A percentile compares a stretch with the other conserved stretches of the same genome.
These are phyloP conservation scores for Ganoderma sinense DNA, from an alignment of 1,284 basidiomycete genomes.

Conservation along the genomic window DNA sequence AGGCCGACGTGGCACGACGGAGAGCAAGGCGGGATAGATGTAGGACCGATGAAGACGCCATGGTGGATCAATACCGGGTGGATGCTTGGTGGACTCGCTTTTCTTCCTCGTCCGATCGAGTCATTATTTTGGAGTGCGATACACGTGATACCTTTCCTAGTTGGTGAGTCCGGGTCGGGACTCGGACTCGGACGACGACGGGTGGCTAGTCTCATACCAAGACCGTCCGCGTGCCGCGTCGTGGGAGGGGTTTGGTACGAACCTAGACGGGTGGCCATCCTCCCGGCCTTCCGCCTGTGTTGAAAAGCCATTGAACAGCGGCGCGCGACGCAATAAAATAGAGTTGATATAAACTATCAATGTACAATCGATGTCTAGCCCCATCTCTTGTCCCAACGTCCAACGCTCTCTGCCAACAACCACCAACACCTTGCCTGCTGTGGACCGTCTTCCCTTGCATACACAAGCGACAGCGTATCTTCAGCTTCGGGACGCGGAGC, in stretches of 20 bases:
- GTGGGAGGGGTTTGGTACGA: no score
- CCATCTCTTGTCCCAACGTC: slow-evolving; percentile 39
- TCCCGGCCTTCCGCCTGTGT: no score
- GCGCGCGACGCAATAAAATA: no score
- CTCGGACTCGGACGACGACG: no score
- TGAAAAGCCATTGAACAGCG: no score
- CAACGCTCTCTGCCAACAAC: slow-evolving; percentile 38
- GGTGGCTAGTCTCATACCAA: no score
- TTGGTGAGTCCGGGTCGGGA: background rate
- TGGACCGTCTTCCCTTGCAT: slow-evolving; percentile 16
- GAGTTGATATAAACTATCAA: no score
- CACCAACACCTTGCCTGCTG: slow-evolving; percentile 18
- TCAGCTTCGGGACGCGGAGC: slow-evolving; percentile 33
- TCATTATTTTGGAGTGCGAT: slow-evolving; percentile 1
- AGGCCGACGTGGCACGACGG: background rate
- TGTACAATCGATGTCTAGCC: slow-evolving; percentile 24
- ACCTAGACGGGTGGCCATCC: background rate
- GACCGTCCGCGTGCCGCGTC: no score
- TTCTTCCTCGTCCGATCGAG: slow-evolving; percentile 19
- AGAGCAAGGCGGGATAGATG: background rate
- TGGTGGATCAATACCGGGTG: background rate
- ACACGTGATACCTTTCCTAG: background rate
- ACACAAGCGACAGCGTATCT: slow-evolving; percentile 35
- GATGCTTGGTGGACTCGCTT: background rate
- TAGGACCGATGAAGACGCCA: slow-evolving; percentile 1